Base-by-base conservation (phyloP, 1,139 yeast species). In the Yamadazyma membranifaciens region DNA sequence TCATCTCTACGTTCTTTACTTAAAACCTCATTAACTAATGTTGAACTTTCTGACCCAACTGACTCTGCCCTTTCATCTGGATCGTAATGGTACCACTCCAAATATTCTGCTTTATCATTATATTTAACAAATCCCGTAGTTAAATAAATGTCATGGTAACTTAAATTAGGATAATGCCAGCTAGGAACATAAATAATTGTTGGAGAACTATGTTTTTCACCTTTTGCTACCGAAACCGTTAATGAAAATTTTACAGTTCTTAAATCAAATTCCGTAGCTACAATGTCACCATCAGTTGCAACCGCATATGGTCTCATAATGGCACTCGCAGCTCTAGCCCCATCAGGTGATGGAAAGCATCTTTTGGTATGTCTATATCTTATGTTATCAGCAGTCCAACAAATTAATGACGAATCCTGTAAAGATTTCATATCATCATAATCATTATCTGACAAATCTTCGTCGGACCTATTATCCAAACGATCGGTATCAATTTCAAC, bases 231-330 rank as follows among this genome's bases (percentile, higher is more conserved):
- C 1, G 60, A 50, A 20, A 87, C 56, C 5, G 73, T 69, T 38
- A 87, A 60, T 0, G 63, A 56, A 52, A 78, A 86, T 31, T 60
- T 62, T n/a, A 63, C 64, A 1, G 62, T 55, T 36, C 62, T 61
- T 43, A 83, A 49, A 47, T 82, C 80, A 55, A 86, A 87, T 39
- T 74, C 80, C 10, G 82, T 74, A 1, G 58, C 57, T 17, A 60
- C 57, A 4, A 74, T 59, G 11, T 66, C 63, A 1, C 96, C 96
- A 36, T 67, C 66, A 0, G 82, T 71, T 3, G 82, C 77, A 3
- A 79, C 59, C 1, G 86, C 80, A 50, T 73, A 86, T 1, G 96
- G 96, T 38, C 96, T 69, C 16, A 86, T 65, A 2, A 84, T 74
- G 0, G 95, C 87, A 42, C 75, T 74, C 2, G 75, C 71, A 0